A percentile compares a stretch with the other conserved stretches of the same genome.
Evolutionary conservation across 345 rosid species (phyloP).

Genomic region (Corchorus capsularis): DNA sequence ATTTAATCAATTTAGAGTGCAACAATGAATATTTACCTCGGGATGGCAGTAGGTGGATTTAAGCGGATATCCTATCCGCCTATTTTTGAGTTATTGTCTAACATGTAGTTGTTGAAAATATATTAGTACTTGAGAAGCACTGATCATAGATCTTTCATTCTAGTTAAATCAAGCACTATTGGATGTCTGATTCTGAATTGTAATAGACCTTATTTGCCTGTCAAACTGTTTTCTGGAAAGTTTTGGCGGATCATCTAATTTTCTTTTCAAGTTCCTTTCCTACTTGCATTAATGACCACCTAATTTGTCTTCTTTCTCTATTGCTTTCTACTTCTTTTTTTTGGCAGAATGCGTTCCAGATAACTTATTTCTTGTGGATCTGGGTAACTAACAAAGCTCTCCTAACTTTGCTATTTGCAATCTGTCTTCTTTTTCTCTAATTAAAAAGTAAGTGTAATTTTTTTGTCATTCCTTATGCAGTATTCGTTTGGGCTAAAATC

Average conservation of each 20-base stretch:
- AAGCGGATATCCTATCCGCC: neutral
- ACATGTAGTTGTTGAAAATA: neutral
- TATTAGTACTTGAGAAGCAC: neutral
- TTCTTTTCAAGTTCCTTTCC: neutral
- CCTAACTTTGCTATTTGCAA: neutral
- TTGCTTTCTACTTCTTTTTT: conserved; percentile 6
- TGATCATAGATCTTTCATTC: neutral
- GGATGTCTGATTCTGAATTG: neutral
- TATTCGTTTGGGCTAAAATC: conserved; percentile 68
- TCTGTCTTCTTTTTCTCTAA: neutral
- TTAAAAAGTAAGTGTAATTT: conserved; percentile 6
- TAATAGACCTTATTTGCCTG: neutral
- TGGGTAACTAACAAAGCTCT: conserved; percentile 56
- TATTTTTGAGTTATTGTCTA: neutral
- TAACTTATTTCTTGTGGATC: conserved; percentile 94
- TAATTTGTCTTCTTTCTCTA: neutral
- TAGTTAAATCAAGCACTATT: neutral
- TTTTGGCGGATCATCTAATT: neutral
- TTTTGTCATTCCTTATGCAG: conserved; percentile 39
- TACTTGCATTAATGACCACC: conserved; percentile 4
- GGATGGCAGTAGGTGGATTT: no score
- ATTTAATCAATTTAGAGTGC: neutral
- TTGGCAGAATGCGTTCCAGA: conserved; percentile 95
- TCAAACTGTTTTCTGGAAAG: neutral
- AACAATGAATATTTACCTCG: neutral